These are phyloP conservation scores for Buddleja alternifolia DNA, from an alignment of 257 asterid species.

Conservation along the genomic window DNA sequence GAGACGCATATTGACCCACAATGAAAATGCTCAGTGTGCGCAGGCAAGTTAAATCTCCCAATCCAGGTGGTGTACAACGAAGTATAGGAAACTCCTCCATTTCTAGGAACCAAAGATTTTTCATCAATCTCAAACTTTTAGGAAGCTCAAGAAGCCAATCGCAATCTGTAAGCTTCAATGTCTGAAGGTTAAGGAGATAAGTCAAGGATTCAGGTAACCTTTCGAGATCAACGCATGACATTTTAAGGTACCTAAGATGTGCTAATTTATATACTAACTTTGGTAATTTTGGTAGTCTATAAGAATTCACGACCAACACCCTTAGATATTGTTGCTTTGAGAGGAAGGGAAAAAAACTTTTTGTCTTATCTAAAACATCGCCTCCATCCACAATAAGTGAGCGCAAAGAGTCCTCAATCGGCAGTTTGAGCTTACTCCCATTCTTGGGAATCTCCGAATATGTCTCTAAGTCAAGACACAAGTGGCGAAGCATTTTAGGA, in stretches of 20 bases:
- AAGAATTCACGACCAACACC: neutral
- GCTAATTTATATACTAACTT: neutral
- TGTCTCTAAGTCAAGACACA: neutral
- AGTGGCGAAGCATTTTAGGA: neutral
- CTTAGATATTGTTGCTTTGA: too few species aligned
- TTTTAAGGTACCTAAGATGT: constrained; percentile 21
- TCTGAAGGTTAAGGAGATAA: too few species aligned
- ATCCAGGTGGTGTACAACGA: neutral
- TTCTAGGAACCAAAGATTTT: too few species aligned
- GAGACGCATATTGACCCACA: too few species aligned
- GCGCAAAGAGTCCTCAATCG: neutral
- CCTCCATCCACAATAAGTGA: too few species aligned
- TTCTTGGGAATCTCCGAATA: neutral
- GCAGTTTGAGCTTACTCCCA: neutral
- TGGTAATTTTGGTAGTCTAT: neutral
- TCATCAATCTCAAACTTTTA: neutral
- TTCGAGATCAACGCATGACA: neutral
- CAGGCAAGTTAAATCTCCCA: neutral
- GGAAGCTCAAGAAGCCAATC: neutral
- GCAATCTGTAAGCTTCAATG: neutral
- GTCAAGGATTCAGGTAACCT: neutral
- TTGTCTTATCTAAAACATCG: too few species aligned
- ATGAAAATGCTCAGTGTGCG: constrained; percentile 1
- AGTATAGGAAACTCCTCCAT: neutral
- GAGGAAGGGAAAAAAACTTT: too few species aligned